A percentile compares a stretch with the other conserved stretches of the same genome.
These are phyloP conservation scores for Amanita fuliginea DNA, from an alignment of 768 basidiomycete genomes.

Conservation along the genomic window DNA sequence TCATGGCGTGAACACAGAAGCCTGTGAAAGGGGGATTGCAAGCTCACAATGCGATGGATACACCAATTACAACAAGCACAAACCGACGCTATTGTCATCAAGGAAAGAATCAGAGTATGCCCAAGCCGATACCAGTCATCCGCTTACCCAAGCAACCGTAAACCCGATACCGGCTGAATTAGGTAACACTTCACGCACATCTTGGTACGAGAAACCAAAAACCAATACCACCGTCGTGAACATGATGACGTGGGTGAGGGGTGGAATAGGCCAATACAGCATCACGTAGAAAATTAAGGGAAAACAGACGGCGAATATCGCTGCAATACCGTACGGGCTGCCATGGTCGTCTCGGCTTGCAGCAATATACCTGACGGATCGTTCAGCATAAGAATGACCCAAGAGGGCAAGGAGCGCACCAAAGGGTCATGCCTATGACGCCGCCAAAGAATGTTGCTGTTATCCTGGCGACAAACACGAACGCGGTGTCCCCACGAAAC, in stretches of 20 bases:
- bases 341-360: slow-evolving; percentile 45
- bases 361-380: slow-evolving; percentile 46
- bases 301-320: slow-evolving; percentile 54
- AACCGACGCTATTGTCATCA: slow-evolving; percentile 41
- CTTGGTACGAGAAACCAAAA: slow-evolving; percentile 65
- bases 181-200: slow-evolving; percentile 31
- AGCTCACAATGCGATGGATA: slow-evolving; percentile 64
- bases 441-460: slow-evolving; percentile 58
- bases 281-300: slow-evolving; percentile 62
- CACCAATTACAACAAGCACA: slow-evolving; percentile 58
- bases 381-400: not conserved
- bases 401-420: slow-evolving; percentile 31
- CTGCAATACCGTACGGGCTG: slow-evolving; percentile 62
- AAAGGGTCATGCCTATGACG: slow-evolving; percentile 50
- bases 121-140: not conserved
- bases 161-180: slow-evolving; percentile 50
- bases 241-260: slow-evolving; percentile 59
- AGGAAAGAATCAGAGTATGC: not conserved
- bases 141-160: slow-evolving; percentile 58
- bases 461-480: slow-evolving; percentile 51
- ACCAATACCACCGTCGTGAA: slow-evolving; percentile 56
- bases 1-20: not conserved
- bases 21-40: not conserved
- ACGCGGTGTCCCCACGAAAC: slow-evolving; percentile 68
- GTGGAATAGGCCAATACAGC: slow-evolving; percentile 63